Conservation (phyloP, 306 rosid genomes). For the Rubus parviflorus region DNA sequence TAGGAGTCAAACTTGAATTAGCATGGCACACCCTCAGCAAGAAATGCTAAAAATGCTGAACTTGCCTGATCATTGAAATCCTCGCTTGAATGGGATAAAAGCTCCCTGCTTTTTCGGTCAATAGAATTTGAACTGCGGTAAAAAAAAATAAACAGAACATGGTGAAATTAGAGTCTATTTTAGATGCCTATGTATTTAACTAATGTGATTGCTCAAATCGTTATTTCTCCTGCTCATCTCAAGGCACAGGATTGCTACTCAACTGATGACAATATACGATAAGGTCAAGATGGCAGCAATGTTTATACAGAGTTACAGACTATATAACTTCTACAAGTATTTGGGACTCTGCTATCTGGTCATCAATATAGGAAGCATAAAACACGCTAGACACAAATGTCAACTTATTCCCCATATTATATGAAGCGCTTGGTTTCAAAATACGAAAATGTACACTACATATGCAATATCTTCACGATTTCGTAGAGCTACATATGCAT, state of each 20-base stretch:
- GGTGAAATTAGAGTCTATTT: neutral
- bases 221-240: slow-evolving; percentile 22
- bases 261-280: slow-evolving; percentile 10
- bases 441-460: neutral
- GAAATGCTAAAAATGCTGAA: slow-evolving; percentile 24
- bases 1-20: neutral
- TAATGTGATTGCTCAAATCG: neutral
- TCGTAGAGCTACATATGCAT: neutral
- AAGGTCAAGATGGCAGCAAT: neutral
- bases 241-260: slow-evolving; percentile 17
- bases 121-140: slow-evolving; percentile 44
- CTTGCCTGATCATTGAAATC: slow-evolving; percentile 49
- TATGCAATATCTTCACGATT: neutral
- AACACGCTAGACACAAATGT: too few species aligned
- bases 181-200: slow-evolving; percentile 14
- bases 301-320: neutral
- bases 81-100: slow-evolving; percentile 53
- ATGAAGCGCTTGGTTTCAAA: neutral
- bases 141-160: slow-evolving; percentile 12
- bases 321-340: neutral
- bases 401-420: too few species aligned
- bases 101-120: slow-evolving; percentile 42
- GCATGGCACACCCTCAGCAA: slow-evolving; percentile 14
- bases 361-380: neutral
- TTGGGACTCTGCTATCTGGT: neutral